Conservation (phyloP, 345 rosid genomes). For the Linum tenue region DNA sequence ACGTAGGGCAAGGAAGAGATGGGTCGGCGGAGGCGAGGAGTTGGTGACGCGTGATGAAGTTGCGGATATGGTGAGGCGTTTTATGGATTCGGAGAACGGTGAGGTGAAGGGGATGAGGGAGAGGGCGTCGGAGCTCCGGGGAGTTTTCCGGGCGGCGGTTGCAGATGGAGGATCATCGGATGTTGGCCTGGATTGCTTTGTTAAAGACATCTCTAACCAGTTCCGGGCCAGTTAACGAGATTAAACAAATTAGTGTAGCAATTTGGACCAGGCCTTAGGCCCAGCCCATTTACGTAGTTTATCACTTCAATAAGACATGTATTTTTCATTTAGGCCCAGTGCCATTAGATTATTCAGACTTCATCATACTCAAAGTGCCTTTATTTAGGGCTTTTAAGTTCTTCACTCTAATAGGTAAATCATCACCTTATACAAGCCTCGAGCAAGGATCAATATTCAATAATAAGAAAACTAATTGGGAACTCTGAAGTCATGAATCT, state of each 20-base stretch:
- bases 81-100: slow-evolving; percentile 6
- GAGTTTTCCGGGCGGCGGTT: neutral
- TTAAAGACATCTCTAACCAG: neutral
- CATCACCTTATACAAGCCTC: neutral
- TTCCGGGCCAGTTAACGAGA: no score
- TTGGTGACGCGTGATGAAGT: slow-evolving; percentile 6
- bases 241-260: no score
- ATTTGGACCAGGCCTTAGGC: no score
- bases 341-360: no score
- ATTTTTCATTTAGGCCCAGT: no score
- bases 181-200: neutral
- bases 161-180: neutral
- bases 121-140: slow-evolving; percentile 4
- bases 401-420: no score
- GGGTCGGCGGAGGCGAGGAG: neutral
- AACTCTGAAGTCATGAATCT: slow-evolving; percentile 43
- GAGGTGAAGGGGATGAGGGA: slow-evolving; percentile 12
- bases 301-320: no score
- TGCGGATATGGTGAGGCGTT: slow-evolving; percentile 1
- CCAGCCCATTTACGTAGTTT: no score
- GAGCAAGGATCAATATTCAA: neutral
- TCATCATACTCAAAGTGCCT: no score
- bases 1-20: neutral
- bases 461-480: neutral
- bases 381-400: no score